Conservation (phyloP, 169 alveolate genomes). For the Toxoplasma gondii region DNA sequence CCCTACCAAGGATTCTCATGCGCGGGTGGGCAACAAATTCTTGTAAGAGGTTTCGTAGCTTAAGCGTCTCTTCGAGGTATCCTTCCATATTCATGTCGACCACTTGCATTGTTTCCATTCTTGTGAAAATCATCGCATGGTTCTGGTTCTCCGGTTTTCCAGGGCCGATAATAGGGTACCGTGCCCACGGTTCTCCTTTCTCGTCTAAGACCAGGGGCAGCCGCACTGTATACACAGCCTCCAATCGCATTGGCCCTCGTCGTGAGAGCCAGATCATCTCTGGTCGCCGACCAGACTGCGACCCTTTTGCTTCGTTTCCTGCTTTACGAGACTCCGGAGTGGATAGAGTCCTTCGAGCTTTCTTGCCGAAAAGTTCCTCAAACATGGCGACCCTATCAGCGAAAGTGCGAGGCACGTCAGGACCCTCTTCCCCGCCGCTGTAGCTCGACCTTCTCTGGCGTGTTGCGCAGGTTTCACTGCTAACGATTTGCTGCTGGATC, state of each 20-base stretch:
- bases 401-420: background rate
- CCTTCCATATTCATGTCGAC: conserved; percentile 71
- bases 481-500: background rate
- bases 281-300: background rate
- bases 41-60: conserved; percentile 66
- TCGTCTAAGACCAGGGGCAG: conserved; percentile 63
- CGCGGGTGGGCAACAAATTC: conserved; percentile 54
- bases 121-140: conserved; percentile 61
- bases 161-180: conserved; percentile 63
- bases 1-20: conserved; percentile 62
- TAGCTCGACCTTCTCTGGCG: background rate
- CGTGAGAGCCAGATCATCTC: conserved; percentile 64
- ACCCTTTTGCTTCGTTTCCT: background rate
- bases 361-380: background rate
- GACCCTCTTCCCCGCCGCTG: background rate
- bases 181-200: conserved; percentile 61
- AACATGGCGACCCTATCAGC: conserved; percentile 23
- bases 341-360: background rate
- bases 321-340: background rate
- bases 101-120: conserved; percentile 67
- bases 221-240: conserved; percentile 61
- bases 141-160: conserved; percentile 71
- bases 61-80: conserved; percentile 65
- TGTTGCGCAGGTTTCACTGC: background rate
- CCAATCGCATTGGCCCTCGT: conserved; percentile 66